Conservation (phyloP, 257 asterid genomes). For the Solanum chiquidenum region DNA sequence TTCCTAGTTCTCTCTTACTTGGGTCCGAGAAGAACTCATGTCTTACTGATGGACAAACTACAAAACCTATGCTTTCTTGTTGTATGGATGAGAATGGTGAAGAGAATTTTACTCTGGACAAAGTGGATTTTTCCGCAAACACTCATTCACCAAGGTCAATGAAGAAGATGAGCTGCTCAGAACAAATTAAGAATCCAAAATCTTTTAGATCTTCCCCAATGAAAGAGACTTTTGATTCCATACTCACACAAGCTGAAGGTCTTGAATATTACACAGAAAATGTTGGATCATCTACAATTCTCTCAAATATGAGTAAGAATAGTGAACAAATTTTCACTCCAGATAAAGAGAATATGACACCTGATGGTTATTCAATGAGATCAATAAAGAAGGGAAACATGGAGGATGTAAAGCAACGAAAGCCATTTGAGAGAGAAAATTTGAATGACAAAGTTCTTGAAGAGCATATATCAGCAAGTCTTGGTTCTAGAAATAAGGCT, state of each 20-base stretch:
- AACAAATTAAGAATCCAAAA: not conserved
- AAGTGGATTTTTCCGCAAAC: not conserved
- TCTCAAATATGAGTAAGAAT: not conserved
- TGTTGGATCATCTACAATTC: not conserved
- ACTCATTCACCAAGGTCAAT: not conserved
- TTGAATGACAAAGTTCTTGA: conserved; percentile 17
- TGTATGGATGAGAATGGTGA: conserved; percentile 22
- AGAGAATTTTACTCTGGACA: conserved; percentile 6
- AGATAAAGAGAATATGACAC: conserved; percentile 59
- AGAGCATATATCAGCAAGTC: conserved; percentile 14
- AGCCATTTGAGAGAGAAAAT: conserved; percentile 1
- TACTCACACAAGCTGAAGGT: not conserved
- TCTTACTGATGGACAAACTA: conserved; percentile 10
- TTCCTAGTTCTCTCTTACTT: conserved; percentile 22
- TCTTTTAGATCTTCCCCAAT: not conserved
- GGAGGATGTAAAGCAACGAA: not conserved
- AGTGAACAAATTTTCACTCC: conserved; percentile 26
- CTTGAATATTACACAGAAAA: not conserved
- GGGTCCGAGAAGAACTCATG: conserved; percentile 16
- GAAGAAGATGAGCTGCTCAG: conserved; percentile 1
- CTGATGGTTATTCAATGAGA: conserved; percentile 20
- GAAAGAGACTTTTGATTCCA: not conserved
- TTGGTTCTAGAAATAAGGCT: conserved; percentile 9
- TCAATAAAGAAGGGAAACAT: conserved; percentile 15
- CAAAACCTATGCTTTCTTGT: conserved; percentile 7